Evolutionary conservation across 2,329 filamentous ascomycete genomes (phyloP).

Genomic region (Fusarium sp.): DNA sequence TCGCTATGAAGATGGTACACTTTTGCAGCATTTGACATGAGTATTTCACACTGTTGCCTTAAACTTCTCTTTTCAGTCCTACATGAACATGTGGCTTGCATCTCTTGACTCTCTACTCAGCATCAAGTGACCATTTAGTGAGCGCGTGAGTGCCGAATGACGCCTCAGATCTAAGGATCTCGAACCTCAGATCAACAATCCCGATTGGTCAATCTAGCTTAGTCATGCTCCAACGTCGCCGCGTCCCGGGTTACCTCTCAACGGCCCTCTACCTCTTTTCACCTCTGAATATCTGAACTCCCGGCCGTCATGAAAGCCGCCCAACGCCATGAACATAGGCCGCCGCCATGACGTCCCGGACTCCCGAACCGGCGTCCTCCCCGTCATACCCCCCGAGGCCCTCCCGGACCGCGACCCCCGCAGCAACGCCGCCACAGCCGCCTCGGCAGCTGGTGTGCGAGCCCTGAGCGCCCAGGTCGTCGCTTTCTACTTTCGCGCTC

Average conservation of each 20-base stretch:
- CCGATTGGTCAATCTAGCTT: constrained; percentile 37
- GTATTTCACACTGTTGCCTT: not conserved
- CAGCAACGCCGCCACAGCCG: constrained; percentile 72
- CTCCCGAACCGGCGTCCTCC: constrained; percentile 52
- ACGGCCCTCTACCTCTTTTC: no score
- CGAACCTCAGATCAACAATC: constrained; percentile 7
- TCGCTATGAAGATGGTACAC: not conserved
- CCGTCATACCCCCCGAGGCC: constrained; percentile 56
- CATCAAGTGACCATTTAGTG: not conserved
- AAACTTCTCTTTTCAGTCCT: rapidly evolving
- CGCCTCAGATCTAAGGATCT: constrained; percentile 29
- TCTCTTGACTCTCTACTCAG: not conserved
- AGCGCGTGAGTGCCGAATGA: not conserved
- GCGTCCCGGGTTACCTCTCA: constrained; percentile 5
- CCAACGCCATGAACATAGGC: constrained; percentile 48
- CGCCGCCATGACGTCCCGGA: constrained; percentile 49
- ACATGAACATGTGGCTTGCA: not conserved
- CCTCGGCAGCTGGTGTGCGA: constrained; percentile 86
- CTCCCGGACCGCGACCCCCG: constrained; percentile 60
- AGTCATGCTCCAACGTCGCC: constrained; percentile 32
- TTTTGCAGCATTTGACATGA: not conserved
- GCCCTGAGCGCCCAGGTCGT: constrained; percentile 86
- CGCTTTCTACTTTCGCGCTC: constrained; percentile 91
- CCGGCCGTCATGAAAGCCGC: constrained; percentile 46
- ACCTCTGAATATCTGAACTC: not conserved